These are phyloP conservation scores for Aspergillus arachidicola DNA, from an alignment of 2,329 filamentous ascomycete species.

Conservation along the genomic window DNA sequence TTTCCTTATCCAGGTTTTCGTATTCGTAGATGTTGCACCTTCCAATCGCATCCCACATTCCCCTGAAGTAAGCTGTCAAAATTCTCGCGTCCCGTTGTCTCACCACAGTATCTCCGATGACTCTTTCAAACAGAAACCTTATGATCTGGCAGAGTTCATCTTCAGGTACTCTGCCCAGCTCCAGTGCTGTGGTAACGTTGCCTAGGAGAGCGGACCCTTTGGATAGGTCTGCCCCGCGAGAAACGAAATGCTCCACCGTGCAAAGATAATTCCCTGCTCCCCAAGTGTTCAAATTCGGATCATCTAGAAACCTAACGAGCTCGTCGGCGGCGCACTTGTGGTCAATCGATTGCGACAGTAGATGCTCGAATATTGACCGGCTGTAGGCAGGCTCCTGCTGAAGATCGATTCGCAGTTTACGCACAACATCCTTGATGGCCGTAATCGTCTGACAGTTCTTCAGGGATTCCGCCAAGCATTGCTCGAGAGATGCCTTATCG, in stretches of 20 bases:
- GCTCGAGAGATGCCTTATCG: conserved; percentile 9
- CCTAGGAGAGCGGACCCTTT: conserved; percentile 27
- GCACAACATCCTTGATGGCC: conserved; percentile 32
- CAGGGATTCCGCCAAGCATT: conserved; percentile 24
- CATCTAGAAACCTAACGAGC: conserved; percentile 36
- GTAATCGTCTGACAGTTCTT: conserved; percentile 25
- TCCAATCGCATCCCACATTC: conserved; percentile 42
- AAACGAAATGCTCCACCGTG: conserved; percentile 30
- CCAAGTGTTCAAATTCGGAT: conserved; percentile 38
- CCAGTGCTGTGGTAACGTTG: conserved; percentile 32
- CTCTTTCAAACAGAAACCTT: conserved; percentile 23
- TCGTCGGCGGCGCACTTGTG: conserved; percentile 23
- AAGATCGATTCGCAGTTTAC: conserved; percentile 35
- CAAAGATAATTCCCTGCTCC: conserved; percentile 39
- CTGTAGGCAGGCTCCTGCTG: conserved; percentile 38
- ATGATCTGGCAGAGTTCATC: conserved; percentile 38
- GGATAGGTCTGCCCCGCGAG: conserved; percentile 18
- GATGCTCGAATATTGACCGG: conserved; percentile 35
- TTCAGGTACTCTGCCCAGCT: conserved; percentile 37
- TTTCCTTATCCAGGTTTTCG: conserved; percentile 32
- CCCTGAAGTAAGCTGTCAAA: conserved; percentile 28
- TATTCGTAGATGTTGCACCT: conserved; percentile 38
- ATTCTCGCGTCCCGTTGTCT: conserved; percentile 16
- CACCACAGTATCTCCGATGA: background rate
- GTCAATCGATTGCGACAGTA: conserved; percentile 25